Conservation (phyloP, 495 filamentous ascomycete genomes). For the Parathielavia hyrcaniae region DNA sequence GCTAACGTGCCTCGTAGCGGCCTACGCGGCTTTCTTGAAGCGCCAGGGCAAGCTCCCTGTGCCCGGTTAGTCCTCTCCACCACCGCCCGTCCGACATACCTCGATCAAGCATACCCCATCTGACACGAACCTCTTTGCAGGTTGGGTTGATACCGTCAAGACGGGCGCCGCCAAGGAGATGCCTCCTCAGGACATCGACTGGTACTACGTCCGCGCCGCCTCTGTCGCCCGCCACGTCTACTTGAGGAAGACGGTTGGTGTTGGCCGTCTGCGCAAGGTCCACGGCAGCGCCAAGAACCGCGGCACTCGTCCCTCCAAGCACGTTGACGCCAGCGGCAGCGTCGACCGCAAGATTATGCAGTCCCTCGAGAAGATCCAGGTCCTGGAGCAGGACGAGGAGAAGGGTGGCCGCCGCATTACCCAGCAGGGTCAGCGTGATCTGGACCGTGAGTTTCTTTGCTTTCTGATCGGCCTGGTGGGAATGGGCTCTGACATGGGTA, state of each 20-base stretch:
- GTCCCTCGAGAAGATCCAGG: slow-evolving; percentile 97
- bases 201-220: slow-evolving; percentile 98
- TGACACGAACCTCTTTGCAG: slow-evolving; percentile 37
- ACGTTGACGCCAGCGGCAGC: slow-evolving; percentile 89
- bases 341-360: slow-evolving; percentile 96
- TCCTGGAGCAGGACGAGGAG: slow-evolving; percentile 92
- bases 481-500: slow-evolving; percentile 1
- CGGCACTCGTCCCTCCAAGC: slow-evolving; percentile 81
- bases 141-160: slow-evolving; percentile 99
- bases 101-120: not conserved
- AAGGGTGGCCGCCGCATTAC: slow-evolving; percentile 97
- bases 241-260: slow-evolving; percentile 97
- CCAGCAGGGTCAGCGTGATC: slow-evolving; percentile 93
- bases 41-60: slow-evolving; percentile 97
- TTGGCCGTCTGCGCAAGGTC: slow-evolving; percentile 70
- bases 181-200: slow-evolving; percentile 92
- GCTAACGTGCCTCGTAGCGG: slow-evolving; percentile 35
- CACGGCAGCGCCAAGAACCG: slow-evolving; percentile 97
- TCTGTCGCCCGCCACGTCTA: slow-evolving; percentile 96
- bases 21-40: slow-evolving; percentile 97
- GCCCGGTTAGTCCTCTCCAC: slow-evolving; percentile 55
- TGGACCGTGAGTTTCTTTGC: slow-evolving; percentile 71
- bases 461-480: not conserved
- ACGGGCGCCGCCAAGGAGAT: slow-evolving; percentile 93
- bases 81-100: slow-evolving; percentile 8